phyloP scores from a whole-genome alignment of 495 filamentous ascomycete genomes.

The Trichoderma reesei region DNA sequence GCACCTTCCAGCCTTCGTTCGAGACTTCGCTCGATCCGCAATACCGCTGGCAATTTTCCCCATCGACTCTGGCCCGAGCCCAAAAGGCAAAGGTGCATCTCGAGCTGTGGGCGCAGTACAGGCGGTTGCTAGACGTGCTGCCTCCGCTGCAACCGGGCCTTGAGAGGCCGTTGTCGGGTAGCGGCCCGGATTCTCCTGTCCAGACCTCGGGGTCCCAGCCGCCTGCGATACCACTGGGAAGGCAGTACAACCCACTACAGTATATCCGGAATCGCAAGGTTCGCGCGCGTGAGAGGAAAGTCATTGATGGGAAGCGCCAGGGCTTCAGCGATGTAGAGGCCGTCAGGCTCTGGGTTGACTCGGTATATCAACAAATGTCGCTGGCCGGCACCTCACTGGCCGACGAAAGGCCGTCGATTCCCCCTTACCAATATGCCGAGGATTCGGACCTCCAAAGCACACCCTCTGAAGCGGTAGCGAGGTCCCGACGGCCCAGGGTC shows the following conservation, averaged over 20 bases:
- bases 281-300: conserved; percentile 58
- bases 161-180: neutral
- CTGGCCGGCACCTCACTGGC: conserved; percentile 23
- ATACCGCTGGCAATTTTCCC: conserved; percentile 57
- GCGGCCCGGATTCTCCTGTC: conserved; percentile 1
- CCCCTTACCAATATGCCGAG: conserved; percentile 41
- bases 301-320: conserved; percentile 59
- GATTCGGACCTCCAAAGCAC: conserved; percentile 22
- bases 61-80: conserved; percentile 65
- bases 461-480: conserved; percentile 27
- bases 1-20: conserved; percentile 35
- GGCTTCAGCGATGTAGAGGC: conserved; percentile 63
- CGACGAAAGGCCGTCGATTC: conserved; percentile 43
- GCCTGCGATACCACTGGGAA: conserved; percentile 31
- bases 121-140: conserved; percentile 62
- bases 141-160: conserved; percentile 52
- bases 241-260: conserved; percentile 79
- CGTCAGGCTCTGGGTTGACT: conserved; percentile 66
- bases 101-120: conserved; percentile 70
- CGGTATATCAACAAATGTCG: conserved; percentile 45
- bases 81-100: conserved; percentile 71
- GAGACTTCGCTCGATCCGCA: conserved; percentile 23
- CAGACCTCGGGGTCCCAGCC: conserved; percentile 10
- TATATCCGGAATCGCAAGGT: conserved; percentile 77
- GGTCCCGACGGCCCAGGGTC: conserved; percentile 54